Conservation (phyloP, 495 filamentous ascomycete genomes). For the Aspergillus haitiensis region DNA sequence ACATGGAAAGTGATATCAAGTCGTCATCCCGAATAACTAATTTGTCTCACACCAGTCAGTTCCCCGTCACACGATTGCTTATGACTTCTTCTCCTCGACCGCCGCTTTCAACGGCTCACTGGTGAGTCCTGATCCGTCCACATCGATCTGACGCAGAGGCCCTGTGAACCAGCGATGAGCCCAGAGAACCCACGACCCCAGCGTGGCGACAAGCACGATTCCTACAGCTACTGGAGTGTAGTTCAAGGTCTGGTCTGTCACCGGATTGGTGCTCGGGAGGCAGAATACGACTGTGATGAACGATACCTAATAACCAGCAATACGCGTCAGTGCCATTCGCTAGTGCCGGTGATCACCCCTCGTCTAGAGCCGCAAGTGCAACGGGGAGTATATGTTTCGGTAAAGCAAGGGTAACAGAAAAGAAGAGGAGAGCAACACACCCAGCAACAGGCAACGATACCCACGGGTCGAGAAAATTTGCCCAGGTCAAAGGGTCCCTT, state of each 20-base stretch:
- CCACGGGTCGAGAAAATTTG: neutral
- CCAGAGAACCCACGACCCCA: constrained; percentile 3
- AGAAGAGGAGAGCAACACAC: neutral
- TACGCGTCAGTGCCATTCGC: too few species aligned
- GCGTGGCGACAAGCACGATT: neutral
- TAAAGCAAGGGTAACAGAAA: neutral
- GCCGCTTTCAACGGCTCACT: too few species aligned
- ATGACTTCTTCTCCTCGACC: too few species aligned
- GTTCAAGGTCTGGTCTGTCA: constrained; percentile 3
- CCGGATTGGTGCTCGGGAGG: neutral
- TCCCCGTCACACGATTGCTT: too few species aligned
- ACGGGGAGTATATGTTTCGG: neutral
- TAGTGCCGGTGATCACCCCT: too few species aligned
- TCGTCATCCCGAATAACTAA: too few species aligned
- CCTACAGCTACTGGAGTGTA: constrained; percentile 3
- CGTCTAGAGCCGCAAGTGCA: neutral
- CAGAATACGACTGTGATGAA: constrained; percentile 8
- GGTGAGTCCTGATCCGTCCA: neutral
- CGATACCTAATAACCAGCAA: neutral
- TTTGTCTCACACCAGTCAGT: too few species aligned
- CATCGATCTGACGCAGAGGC: neutral
- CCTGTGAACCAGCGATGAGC: constrained; percentile 10
- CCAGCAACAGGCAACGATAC: neutral
- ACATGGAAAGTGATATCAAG: too few species aligned
- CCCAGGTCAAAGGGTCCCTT: constrained; percentile 1